Percentiles rank a stretch among this genome's conserved stretches.
These are phyloP conservation scores for Vanilla planifolia DNA, from an alignment of 106 monocot species.

Conservation along the genomic window DNA sequence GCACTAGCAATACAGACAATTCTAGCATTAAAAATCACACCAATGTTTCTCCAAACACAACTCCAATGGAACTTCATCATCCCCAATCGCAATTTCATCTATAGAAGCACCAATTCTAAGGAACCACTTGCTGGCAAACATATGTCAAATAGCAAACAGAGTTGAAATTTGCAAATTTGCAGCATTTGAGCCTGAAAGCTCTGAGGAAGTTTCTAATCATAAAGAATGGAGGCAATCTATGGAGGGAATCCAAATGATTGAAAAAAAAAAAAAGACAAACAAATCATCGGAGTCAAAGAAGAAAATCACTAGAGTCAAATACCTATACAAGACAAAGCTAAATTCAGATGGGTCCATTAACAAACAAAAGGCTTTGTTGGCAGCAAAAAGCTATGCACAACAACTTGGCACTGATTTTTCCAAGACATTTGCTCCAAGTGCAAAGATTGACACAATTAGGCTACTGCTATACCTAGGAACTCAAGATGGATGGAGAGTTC, in stretches of 20 bases:
- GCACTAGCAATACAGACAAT: no score
- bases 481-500: not conserved
- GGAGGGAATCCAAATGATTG: not conserved
- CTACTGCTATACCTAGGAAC: not conserved
- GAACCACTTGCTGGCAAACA: no score
- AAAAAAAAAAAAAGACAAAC: not conserved
- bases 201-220: not conserved
- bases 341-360: not conserved
- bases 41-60: no score
- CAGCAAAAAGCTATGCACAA: not conserved
- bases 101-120: no score
- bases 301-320: not conserved
- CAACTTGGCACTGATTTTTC: not conserved
- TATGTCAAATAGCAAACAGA: no score
- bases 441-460: not conserved
- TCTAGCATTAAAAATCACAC: no score
- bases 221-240: not conserved
- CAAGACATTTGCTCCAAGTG: not conserved
- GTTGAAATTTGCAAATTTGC: no score
- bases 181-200: no score
- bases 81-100: no score
- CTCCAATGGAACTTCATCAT: no score
- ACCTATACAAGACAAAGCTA: not conserved
- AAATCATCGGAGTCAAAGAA: not conserved
- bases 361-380: not conserved